Conservation (phyloP, 495 filamentous ascomycete genomes). For the Xylaria bambusicola region DNA sequence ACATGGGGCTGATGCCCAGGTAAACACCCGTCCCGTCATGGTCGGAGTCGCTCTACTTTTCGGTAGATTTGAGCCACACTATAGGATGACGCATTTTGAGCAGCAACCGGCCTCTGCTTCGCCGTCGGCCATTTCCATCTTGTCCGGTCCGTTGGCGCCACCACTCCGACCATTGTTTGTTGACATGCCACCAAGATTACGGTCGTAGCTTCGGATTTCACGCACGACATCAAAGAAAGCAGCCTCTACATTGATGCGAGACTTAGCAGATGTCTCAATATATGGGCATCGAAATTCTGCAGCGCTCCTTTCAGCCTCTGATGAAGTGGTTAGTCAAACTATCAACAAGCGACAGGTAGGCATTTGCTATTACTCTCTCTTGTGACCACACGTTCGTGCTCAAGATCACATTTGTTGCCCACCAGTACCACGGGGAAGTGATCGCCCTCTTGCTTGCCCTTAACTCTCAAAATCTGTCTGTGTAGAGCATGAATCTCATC, state of each 20-base stretch:
- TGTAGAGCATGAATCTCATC: conserved; percentile 98
- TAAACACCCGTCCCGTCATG: conserved; percentile 11
- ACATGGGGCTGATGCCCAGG: conserved; percentile 11
- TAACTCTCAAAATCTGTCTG: conserved; percentile 96
- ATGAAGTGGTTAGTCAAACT: conserved; percentile 9
- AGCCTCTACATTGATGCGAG: conserved; percentile 95
- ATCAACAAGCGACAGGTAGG: background rate
- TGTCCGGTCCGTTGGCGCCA: conserved; percentile 63
- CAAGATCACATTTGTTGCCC: conserved; percentile 99
- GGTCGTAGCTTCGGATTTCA: conserved; percentile 96
- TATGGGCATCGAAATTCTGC: conserved; percentile 91
- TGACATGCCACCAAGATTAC: conserved; percentile 87
- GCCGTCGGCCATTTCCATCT: conserved; percentile 77
- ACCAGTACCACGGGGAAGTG: conserved; percentile 99
- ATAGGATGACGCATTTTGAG: conserved; percentile 88
- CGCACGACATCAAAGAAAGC: conserved; percentile 98
- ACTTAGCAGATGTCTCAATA: conserved; percentile 98
- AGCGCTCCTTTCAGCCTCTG: conserved; percentile 90
- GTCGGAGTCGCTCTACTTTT: conserved; percentile 9
- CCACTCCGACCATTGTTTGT: conserved; percentile 63
- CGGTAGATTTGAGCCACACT: conserved; percentile 37
- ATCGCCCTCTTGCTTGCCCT: conserved; percentile 78
- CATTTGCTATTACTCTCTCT: conserved; percentile 69
- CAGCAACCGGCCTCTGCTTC: conserved; percentile 79
- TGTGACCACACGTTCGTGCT: conserved; percentile 84